A percentile compares a stretch with the other conserved stretches of the same genome.
phyloP scores from a whole-genome alignment of 306 rosid species.

The Gynostemma pentaphyllum region DNA sequence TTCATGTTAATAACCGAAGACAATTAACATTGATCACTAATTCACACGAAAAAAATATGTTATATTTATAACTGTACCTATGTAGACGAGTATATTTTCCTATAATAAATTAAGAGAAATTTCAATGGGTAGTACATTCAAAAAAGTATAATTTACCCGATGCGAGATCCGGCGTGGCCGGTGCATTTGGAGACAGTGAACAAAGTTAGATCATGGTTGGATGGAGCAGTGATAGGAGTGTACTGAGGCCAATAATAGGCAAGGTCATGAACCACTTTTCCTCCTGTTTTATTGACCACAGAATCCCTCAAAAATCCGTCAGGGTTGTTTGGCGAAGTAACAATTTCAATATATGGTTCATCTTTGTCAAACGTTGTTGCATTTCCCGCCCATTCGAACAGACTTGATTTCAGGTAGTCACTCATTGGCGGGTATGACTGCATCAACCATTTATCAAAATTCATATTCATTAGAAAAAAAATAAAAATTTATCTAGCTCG shows the following conservation, averaged over 20 bases:
- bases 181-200: slow-evolving; percentile 83
- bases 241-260: slow-evolving; percentile 99
- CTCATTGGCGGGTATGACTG: slow-evolving; percentile 74
- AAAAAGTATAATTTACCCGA: slow-evolving; percentile 80
- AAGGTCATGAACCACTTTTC: slow-evolving; percentile 48
- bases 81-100: too few relatives aligned
- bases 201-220: slow-evolving; percentile 47
- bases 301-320: slow-evolving; percentile 53
- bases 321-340: slow-evolving; percentile 90
- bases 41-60: too few relatives aligned
- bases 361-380: slow-evolving; percentile 32
- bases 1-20: too few relatives aligned
- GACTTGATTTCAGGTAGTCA: slow-evolving; percentile 61
- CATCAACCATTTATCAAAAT: background rate
- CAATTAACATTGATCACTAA: too few relatives aligned
- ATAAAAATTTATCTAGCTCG: too few relatives aligned
- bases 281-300: slow-evolving; percentile 40
- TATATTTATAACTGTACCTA: too few relatives aligned
- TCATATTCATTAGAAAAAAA: background rate
- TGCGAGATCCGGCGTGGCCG: slow-evolving; percentile 83
- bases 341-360: slow-evolving; percentile 65
- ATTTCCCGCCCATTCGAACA: slow-evolving; percentile 76
- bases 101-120: too few relatives aligned
- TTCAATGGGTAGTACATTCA: too few relatives aligned
- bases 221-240: slow-evolving; percentile 53